A percentile compares a stretch with the other conserved stretches of the same genome.
Conservation (phyloP, 1,284 basidiomycete species). For the Naganishia sp. region DNA sequence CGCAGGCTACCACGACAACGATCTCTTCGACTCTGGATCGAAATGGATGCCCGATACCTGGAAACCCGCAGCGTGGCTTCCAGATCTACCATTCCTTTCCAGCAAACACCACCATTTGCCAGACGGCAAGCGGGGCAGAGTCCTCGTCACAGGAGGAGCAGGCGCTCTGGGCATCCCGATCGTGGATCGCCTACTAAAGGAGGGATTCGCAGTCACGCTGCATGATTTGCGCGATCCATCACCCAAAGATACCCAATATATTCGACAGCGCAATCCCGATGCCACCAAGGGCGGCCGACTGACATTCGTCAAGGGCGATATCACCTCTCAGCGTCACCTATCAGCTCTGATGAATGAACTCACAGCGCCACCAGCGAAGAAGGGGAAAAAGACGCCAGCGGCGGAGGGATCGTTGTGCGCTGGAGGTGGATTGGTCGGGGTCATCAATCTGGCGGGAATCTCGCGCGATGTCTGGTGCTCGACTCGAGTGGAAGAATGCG, state of each 20-base stretch:
- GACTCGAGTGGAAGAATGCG: constrained; percentile 43
- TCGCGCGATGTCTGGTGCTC: constrained; percentile 47
- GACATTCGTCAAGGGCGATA: constrained; percentile 10
- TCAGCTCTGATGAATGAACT: constrained; percentile 22
- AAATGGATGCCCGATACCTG: constrained; percentile 11
- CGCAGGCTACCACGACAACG: constrained; percentile 2
- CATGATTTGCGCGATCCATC: constrained; percentile 24
- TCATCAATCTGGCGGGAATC: constrained; percentile 50
- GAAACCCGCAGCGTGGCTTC: constrained; percentile 21
- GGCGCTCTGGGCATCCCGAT: constrained; percentile 23
- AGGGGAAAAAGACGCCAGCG: neutral
- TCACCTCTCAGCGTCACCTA: constrained; percentile 1
- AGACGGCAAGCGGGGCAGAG: constrained; percentile 15
- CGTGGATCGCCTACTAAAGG: constrained; percentile 25
- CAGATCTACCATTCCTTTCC: constrained; percentile 18
- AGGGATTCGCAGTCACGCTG: constrained; percentile 29
- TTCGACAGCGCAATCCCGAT: constrained; percentile 10
- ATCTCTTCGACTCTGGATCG: constrained; percentile 1
- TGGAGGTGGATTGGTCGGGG: constrained; percentile 36
- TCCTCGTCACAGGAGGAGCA: constrained; percentile 12
- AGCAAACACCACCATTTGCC: constrained; percentile 3
- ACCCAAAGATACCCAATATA: constrained; percentile 16
- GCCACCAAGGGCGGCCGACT: constrained; percentile 6
- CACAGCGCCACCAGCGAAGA: neutral
- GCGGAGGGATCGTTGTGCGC: constrained; percentile 1